A percentile compares a stretch with the other conserved stretches of the same genome.
Evolutionary conservation across 352 stramenopile species (phyloP).

Genomic region (Pythium monospermum): DNA sequence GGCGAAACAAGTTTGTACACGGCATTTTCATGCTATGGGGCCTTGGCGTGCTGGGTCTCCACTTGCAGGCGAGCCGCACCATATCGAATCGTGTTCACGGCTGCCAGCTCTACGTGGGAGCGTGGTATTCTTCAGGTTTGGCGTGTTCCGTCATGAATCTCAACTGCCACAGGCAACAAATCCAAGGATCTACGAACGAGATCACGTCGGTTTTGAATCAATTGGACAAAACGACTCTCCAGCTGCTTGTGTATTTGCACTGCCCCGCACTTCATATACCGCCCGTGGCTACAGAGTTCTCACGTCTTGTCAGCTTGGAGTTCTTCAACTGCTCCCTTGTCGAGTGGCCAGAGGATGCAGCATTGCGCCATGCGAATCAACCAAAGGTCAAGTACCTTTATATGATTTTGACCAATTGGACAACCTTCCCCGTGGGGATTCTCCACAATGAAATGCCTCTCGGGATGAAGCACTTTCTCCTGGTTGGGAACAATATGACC

Average conservation of each 20-base stretch:
- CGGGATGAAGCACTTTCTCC: slow-evolving; percentile 9
- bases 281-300: slow-evolving; percentile 4
- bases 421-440: background rate
- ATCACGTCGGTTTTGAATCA: background rate
- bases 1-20: too few species aligned
- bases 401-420: background rate
- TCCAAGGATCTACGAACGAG: background rate
- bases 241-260: background rate
- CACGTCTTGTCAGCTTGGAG: background rate
- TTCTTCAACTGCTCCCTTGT: slow-evolving; percentile 13
- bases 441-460: slow-evolving; percentile 1
- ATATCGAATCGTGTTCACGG: too few species aligned
- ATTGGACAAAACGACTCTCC: background rate
- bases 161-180: slow-evolving; percentile 13
- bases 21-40: too few species aligned
- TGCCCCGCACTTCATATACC: background rate
- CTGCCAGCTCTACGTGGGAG: slow-evolving; percentile 2
- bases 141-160: slow-evolving; percentile 19
- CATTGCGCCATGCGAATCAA: background rate
- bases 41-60: too few species aligned
- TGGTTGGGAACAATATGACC: too few species aligned
- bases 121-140: slow-evolving; percentile 9
- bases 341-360: slow-evolving; percentile 3
- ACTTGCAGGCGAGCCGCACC: too few species aligned
- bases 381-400: background rate